A percentile compares a stretch with the other conserved stretches of the same genome.
These are phyloP conservation scores for Polychytrium aggregatum DNA, from an alignment of 192 early-diverging fungal species.

Conservation along the genomic window DNA sequence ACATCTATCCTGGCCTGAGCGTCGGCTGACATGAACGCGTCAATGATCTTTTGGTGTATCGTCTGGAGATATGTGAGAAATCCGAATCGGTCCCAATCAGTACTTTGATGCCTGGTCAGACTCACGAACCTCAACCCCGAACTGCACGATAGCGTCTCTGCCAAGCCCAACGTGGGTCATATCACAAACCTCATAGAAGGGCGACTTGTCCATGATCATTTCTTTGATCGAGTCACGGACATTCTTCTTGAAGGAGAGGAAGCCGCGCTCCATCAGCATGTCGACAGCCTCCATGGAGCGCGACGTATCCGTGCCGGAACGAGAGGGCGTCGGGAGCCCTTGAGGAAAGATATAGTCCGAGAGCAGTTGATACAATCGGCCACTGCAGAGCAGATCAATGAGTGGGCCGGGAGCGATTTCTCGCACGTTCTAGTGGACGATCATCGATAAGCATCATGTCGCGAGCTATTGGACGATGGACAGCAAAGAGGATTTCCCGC, in stretches of 20 bases:
- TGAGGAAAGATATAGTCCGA: neutral
- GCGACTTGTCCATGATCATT: slow-evolving; percentile 33
- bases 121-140: too few species aligned
- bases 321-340: neutral
- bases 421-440: neutral
- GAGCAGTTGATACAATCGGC: slow-evolving; percentile 15
- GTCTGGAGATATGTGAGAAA: too few species aligned
- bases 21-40: slow-evolving; percentile 17
- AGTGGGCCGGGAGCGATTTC: slow-evolving; percentile 4
- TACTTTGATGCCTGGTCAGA: too few species aligned
- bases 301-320: neutral
- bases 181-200: slow-evolving; percentile 41
- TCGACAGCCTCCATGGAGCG: neutral
- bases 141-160: too few species aligned
- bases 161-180: too few species aligned
- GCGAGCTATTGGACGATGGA: slow-evolving; percentile 1
- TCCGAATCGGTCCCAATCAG: too few species aligned
- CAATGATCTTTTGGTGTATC: slow-evolving; percentile 3
- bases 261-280: slow-evolving; percentile 13
- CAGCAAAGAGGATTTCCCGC: neutral
- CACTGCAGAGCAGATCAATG: slow-evolving; percentile 9
- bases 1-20: slow-evolving; percentile 1
- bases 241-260: slow-evolving; percentile 24
- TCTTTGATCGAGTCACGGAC: slow-evolving; percentile 23
- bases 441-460: neutral